Evolutionary conservation across 2,329 filamentous ascomycete genomes (phyloP).

Genomic region (Phaeosphaeria sp.): DNA sequence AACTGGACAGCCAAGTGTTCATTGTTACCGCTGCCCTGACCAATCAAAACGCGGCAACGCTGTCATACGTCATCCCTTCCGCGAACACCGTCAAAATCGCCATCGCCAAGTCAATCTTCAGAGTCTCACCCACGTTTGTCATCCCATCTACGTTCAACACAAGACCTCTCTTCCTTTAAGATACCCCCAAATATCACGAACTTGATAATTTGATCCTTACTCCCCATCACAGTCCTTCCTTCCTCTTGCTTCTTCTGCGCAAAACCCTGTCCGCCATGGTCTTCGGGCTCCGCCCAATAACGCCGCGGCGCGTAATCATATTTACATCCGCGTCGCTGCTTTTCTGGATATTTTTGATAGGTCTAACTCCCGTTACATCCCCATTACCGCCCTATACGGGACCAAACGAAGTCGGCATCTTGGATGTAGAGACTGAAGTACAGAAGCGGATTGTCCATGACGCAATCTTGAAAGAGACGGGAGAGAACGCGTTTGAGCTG

Average conservation of each 20-base stretch:
- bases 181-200: neutral
- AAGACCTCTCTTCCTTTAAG: neutral
- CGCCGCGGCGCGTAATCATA: conserved; percentile 32
- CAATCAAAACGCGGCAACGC: neutral
- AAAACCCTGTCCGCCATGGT: conserved; percentile 20
- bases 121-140: conserved; percentile 14
- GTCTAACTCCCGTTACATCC: conserved; percentile 51
- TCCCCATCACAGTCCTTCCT: neutral
- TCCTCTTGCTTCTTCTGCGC: neutral
- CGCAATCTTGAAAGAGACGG: conserved; percentile 47
- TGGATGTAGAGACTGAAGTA: conserved; percentile 54
- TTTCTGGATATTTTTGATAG: conserved; percentile 46
- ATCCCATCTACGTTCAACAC: neutral
- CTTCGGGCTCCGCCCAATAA: conserved; percentile 27
- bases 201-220: neutral
- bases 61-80: conserved; percentile 20
- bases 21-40: neutral
- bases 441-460: conserved; percentile 43
- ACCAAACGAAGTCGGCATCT: conserved; percentile 51
- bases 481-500: conserved; percentile 53
- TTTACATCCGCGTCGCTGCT: conserved; percentile 37
- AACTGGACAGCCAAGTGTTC: neutral
- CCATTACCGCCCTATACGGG: conserved; percentile 53
- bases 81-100: conserved; percentile 1
- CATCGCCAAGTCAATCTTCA: neutral